A percentile compares a stretch with the other conserved stretches of the same genome.
These are phyloP conservation scores for Eragrostis curvula DNA, from an alignment of 176 grass and related monocot species.

Conservation along the genomic window DNA sequence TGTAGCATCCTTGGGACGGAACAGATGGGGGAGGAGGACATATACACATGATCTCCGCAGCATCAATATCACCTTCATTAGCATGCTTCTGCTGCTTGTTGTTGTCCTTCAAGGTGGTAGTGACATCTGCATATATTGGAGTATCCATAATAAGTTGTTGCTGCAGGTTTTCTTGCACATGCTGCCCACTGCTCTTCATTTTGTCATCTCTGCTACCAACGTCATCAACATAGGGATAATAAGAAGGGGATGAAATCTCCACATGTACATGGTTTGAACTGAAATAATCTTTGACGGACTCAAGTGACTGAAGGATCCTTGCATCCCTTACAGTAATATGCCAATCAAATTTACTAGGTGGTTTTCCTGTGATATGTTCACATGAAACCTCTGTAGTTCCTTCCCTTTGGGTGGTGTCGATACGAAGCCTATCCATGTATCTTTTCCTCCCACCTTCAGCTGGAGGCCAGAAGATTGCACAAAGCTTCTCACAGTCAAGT, in stretches of 20 bases:
- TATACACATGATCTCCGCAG: neutral
- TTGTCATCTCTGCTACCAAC: neutral
- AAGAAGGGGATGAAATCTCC: neutral
- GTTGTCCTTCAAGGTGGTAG: neutral
- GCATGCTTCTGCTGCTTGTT: neutral
- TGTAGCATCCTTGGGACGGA: neutral
- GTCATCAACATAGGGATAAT: neutral
- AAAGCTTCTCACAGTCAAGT: neutral
- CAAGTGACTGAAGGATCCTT: neutral
- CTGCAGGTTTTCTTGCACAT: neutral
- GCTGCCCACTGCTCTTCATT: neutral
- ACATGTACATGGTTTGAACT: accelerated
- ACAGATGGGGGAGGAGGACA: neutral
- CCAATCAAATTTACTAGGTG: neutral
- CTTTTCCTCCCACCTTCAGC: neutral
- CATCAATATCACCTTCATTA: neutral
- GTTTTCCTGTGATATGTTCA: neutral
- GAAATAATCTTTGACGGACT: neutral
- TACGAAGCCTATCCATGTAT: neutral
- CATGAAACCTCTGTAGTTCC: too few species aligned
- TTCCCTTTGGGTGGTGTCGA: neutral
- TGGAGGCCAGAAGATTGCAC: neutral
- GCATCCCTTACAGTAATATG: neutral
- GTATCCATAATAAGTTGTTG: too few species aligned
- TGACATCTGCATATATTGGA: neutral